phyloP scores from a whole-genome alignment of 306 rosid species.

The Citrullus mucosospermus region DNA sequence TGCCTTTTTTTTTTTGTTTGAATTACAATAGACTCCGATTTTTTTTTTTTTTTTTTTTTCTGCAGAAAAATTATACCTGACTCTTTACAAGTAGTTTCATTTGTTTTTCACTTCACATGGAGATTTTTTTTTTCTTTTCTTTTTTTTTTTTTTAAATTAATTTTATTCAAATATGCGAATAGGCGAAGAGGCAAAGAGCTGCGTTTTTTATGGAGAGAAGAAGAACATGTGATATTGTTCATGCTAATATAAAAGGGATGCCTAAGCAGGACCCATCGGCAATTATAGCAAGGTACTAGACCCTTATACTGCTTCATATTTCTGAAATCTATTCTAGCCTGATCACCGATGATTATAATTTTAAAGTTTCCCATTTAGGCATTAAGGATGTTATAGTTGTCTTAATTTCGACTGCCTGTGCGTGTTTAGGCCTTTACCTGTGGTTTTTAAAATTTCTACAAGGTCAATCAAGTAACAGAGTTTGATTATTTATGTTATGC shows the following conservation, averaged over 20 bases:
- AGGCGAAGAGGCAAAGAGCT: slow-evolving; percentile 15
- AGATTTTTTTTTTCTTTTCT: not conserved
- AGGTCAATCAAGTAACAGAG: not conserved
- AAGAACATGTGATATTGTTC: not conserved
- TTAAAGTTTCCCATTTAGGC: not conserved
- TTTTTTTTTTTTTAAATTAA: not conserved
- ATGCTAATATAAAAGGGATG: not conserved
- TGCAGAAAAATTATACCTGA: not conserved
- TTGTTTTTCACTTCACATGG: not conserved
- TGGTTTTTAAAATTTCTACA: not conserved
- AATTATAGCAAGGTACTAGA: slow-evolving; percentile 10
- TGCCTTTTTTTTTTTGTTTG: not conserved
- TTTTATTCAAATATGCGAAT: not conserved
- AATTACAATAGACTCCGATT: not conserved
- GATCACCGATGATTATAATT: too few relatives aligned
- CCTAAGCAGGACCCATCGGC: not conserved
- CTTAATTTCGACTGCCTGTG: not conserved
- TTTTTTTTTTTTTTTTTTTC: not conserved
- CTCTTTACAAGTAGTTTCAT: not conserved
- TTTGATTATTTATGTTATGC: not conserved
- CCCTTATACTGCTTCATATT: not conserved
- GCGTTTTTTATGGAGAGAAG: slow-evolving; percentile 9
- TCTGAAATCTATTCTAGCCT: not conserved
- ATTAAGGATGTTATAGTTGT: not conserved
- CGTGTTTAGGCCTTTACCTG: not conserved